These are phyloP conservation scores for Endocalyx cinctus DNA, from an alignment of 2,329 filamentous ascomycete genomes.

Conservation along the genomic window DNA sequence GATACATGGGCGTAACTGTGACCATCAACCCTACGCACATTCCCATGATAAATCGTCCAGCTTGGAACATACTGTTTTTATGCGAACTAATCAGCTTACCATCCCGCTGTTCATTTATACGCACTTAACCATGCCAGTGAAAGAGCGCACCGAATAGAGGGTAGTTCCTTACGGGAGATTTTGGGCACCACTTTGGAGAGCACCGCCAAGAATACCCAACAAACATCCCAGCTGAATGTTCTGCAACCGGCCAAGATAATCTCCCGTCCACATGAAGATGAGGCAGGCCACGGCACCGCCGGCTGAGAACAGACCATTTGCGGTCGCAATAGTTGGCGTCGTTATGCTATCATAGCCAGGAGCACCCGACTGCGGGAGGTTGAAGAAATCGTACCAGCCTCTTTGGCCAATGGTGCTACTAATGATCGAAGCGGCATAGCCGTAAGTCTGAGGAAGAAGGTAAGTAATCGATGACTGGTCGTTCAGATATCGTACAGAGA, in stretches of 20 bases:
- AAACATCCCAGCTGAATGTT: conserved; percentile 43
- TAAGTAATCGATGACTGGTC: background rate
- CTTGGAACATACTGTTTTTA: conserved; percentile 35
- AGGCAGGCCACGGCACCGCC: conserved; percentile 43
- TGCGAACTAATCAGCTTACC: too few species aligned
- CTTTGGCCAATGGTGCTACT: conserved; percentile 48
- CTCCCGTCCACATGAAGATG: conserved; percentile 46
- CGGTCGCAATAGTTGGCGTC: conserved; percentile 41
- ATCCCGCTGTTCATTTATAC: too few species aligned
- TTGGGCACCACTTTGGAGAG: conserved; percentile 39
- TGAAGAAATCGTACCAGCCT: conserved; percentile 46
- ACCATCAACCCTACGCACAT: conserved; percentile 37
- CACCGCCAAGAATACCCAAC: conserved; percentile 40
- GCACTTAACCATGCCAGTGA: too few species aligned
- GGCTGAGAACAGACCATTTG: conserved; percentile 44
- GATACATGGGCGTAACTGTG: conserved; percentile 40
- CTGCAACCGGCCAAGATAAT: conserved; percentile 36
- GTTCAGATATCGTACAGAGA: background rate
- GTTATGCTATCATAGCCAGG: conserved; percentile 41
- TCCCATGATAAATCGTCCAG: too few species aligned
- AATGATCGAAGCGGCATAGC: conserved; percentile 46
- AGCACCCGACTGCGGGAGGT: conserved; percentile 37
- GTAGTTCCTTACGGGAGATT: conserved; percentile 27
- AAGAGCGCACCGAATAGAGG: too few species aligned
- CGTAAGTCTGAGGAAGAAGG: conserved; percentile 38